phyloP scores from a whole-genome alignment of 208 protist species.

The Acanthamoeba triangularis region DNA sequence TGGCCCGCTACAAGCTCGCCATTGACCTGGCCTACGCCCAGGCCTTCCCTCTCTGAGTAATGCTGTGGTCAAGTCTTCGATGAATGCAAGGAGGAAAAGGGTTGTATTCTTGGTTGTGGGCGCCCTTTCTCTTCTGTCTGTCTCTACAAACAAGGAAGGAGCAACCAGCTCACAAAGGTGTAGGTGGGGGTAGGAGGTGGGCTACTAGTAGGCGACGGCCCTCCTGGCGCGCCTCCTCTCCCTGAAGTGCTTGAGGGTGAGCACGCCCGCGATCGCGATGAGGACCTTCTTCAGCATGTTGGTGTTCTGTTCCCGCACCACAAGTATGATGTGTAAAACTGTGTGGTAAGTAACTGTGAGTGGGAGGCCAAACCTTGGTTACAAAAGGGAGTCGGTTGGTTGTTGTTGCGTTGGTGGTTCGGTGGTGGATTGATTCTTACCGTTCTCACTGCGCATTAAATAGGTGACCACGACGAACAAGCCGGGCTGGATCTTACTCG shows the following conservation, averaged over 20 bases:
- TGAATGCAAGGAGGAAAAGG: too few relatives aligned
- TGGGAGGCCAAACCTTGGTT: too few relatives aligned
- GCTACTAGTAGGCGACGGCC: background rate
- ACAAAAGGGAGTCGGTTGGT: too few relatives aligned
- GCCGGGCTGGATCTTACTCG: background rate
- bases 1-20: background rate
- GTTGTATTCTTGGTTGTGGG: too few relatives aligned
- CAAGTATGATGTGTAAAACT: too few relatives aligned
- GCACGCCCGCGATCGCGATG: background rate
- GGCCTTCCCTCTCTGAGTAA: background rate
- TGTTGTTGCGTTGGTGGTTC: too few relatives aligned
- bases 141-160: slow-evolving; percentile 7
- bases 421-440: background rate
- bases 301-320: background rate
- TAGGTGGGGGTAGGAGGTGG: too few relatives aligned
- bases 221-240: background rate
- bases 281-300: background rate
- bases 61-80: too few relatives aligned
- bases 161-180: background rate
- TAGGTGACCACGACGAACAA: background rate
- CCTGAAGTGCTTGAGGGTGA: slow-evolving; percentile 5
- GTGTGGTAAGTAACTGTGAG: too few relatives aligned
- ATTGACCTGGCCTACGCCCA: background rate
- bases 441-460: too few relatives aligned
- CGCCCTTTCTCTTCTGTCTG: background rate